These are phyloP conservation scores for Spergularia marina DNA, from an alignment of 148 eudicot genomes.

Conservation along the genomic window DNA sequence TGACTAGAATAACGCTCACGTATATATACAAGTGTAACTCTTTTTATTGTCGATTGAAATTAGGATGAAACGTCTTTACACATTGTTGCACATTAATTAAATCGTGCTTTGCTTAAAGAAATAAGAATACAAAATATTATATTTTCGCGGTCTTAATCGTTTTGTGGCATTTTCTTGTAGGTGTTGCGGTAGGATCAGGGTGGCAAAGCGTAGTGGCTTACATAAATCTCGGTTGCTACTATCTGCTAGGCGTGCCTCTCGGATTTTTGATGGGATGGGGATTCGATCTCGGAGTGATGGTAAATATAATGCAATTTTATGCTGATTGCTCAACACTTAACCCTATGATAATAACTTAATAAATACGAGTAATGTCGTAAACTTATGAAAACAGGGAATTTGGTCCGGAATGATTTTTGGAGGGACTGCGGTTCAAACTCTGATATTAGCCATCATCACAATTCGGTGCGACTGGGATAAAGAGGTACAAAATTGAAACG, in stretches of 20 bases:
- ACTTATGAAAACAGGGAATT: conserved; percentile 36
- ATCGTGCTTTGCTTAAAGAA: too few relatives aligned
- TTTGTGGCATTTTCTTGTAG: conserved; percentile 13
- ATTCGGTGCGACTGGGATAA: conserved; percentile 55
- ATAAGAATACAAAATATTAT: too few relatives aligned
- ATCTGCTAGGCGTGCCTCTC: conserved; percentile 42
- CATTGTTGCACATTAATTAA: too few relatives aligned
- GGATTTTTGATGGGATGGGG: conserved; percentile 44
- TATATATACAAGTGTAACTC: too few relatives aligned
- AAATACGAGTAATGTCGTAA: not conserved
- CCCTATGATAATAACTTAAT: not conserved
- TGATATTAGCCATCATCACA: conserved; percentile 42
- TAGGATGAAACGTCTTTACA: too few relatives aligned
- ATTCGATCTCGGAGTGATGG: conserved; percentile 43
- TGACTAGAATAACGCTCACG: too few relatives aligned
- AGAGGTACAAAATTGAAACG: conserved; percentile 35
- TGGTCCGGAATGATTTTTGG: conserved; percentile 77
- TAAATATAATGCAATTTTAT: not conserved
- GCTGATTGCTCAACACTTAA: too few relatives aligned
- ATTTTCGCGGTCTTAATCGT: too few relatives aligned
- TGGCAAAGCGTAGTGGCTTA: conserved; percentile 52
- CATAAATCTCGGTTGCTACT: conserved; percentile 45
- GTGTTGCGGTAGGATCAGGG: conserved; percentile 55
- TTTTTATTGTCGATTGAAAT: not conserved
- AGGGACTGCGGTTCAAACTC: conserved; percentile 51